phyloP scores from a whole-genome alignment of 768 basidiomycete species.

The Inosperma sp. region DNA sequence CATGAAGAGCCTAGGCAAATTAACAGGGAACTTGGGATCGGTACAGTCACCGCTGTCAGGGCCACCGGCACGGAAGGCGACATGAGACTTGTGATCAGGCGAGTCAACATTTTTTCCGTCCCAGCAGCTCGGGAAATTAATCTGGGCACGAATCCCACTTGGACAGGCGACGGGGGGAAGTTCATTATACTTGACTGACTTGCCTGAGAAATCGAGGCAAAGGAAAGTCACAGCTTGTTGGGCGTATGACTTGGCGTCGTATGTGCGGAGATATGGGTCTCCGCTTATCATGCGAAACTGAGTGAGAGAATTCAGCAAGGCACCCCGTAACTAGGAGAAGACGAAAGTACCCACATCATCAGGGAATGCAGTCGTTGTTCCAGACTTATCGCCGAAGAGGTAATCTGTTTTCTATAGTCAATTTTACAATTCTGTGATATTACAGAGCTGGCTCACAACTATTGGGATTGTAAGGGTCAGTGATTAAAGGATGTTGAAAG shows the following conservation, averaged over 20 bases:
- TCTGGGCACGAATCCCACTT: slow-evolving; percentile 46
- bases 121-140: slow-evolving; percentile 55
- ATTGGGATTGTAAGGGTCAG: not conserved
- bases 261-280: slow-evolving; percentile 42
- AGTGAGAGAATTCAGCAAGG: slow-evolving; percentile 7
- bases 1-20: slow-evolving; percentile 46
- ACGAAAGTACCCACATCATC: slow-evolving; percentile 40
- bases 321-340: not conserved
- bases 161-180: slow-evolving; percentile 40
- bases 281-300: slow-evolving; percentile 54
- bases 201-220: slow-evolving; percentile 45
- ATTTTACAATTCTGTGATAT: not conserved
- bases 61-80: slow-evolving; percentile 42
- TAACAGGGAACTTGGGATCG: slow-evolving; percentile 43
- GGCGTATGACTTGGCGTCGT: slow-evolving; percentile 39
- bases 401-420: slow-evolving; percentile 37
- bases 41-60: slow-evolving; percentile 47
- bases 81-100: slow-evolving; percentile 49
- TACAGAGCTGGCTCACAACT: slow-evolving; percentile 13
- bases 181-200: slow-evolving; percentile 34
- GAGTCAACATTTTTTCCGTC: slow-evolving; percentile 51
- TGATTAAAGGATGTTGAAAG: not conserved
- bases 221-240: slow-evolving; percentile 47
- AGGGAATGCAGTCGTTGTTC: slow-evolving; percentile 49
- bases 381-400: slow-evolving; percentile 42